Evolutionary conservation across 352 stramenopile species (phyloP).

Genomic region (Phytophthora citrophthora): DNA sequence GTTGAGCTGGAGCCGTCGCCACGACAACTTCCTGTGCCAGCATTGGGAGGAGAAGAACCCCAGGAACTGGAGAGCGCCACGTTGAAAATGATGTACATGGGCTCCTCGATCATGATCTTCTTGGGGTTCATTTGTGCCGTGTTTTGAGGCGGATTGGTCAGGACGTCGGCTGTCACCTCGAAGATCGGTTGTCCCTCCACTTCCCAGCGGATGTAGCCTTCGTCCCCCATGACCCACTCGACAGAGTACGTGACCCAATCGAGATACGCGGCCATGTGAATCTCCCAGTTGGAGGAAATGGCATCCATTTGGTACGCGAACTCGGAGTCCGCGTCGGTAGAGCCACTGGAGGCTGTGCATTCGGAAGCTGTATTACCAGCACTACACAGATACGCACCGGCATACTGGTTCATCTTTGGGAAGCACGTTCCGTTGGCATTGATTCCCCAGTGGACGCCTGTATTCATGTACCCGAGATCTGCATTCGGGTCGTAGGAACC

Average conservation of each 20-base stretch:
- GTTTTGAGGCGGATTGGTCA: constrained; percentile 47
- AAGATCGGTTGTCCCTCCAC: constrained; percentile 4
- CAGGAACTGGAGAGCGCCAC: constrained; percentile 54
- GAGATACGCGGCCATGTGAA: constrained; percentile 79
- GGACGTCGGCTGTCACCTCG: constrained; percentile 6
- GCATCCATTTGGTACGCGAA: constrained; percentile 89
- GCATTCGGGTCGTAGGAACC: constrained; percentile 37
- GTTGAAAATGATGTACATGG: constrained; percentile 75
- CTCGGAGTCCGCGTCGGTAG: constrained; percentile 15
- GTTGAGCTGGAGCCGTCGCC: constrained; percentile 30
- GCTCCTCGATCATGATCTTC: constrained; percentile 79
- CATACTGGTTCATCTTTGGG: constrained; percentile 38
- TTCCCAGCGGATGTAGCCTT: constrained; percentile 8
- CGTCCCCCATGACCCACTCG: constrained; percentile 12
- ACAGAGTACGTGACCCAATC: constrained; percentile 16
- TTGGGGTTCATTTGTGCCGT: constrained; percentile 50
- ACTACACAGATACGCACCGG: constrained; percentile 42
- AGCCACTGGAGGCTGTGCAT: constrained; percentile 29
- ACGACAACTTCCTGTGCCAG: constrained; percentile 39
- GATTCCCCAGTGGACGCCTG: constrained; percentile 33
- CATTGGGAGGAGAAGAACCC: constrained; percentile 59
- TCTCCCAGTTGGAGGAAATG: constrained; percentile 88
- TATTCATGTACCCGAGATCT: constrained; percentile 36
- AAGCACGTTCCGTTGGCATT: constrained; percentile 30
- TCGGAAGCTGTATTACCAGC: constrained; percentile 36